Evolutionary conservation across 371 early-diverging fungal genomes (phyloP), one percentile per base, ranked within the genome.

Genomic region (Cladochytrium tenue): DNA sequence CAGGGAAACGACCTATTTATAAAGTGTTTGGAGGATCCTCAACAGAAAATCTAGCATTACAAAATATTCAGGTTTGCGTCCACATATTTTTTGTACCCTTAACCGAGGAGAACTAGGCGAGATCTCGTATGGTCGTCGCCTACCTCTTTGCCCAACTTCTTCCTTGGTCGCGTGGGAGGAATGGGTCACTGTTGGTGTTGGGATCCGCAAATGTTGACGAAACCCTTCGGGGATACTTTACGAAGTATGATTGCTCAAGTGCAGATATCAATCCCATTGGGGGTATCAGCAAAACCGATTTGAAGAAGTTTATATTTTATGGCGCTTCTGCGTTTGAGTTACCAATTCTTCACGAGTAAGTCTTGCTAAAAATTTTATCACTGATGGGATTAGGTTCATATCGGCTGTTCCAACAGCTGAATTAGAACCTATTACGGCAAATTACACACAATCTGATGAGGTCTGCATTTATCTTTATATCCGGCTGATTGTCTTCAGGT

Each of bases 231-330:
- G 99, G 98, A 1, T 97, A 98, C 67, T 87, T 96, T 51, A 98
- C 99, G 32, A 98, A 98, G 71, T 97, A 97, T 76, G 98, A 98
- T 69, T 97, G 98, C 68, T 95, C 96, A 20, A 92, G 93, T 73
- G 99, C 97, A 0, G 98, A 97, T 76, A 77, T 98, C 32, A 97
- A 97, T 66, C 97, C 97, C 0, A 95, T 97, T 66, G 98, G 99
- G 15, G 93, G 90, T 2, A 93, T 99, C 64, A 89, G 92, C 76
- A 96, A 98, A 75, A 76, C 75, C 0, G 98, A 98, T 76, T 82
- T 98, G 52, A 85, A 91, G 36, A 76, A 83, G 0, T 97, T 93
- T 67, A 90, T 98, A 43, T 1, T 92, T 86, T 62, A 58, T 70
- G 89, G 91, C 1, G 82, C 58, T 61, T 74, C 3, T 3, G 78